Base-by-base conservation (phyloP, 352 stramenopile genomes). In the Pythium aquatile region DNA sequence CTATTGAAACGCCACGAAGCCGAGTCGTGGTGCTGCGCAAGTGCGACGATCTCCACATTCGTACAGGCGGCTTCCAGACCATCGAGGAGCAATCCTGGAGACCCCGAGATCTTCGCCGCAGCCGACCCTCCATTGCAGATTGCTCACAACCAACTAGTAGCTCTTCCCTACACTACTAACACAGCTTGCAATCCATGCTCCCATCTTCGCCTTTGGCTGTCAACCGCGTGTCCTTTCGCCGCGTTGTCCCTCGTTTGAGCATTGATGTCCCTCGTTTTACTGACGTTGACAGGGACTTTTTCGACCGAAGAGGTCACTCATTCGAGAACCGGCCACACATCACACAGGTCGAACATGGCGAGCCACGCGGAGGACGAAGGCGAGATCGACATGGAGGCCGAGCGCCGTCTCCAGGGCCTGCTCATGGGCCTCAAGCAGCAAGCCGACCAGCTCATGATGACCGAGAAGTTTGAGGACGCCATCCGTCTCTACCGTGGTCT, bases 31-130 rank as follows among this genome's bases (percentile, higher is more conserved):
- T 88, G 59, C 71, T 91, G 65, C 78, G 82, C 66, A 79, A 77
- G 57, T 93, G 84, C 66, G 77, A 87, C 28, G 82, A 90, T 54
- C 40, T 88, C 39, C 69, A 79, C 58, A 73, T 91, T 37, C 82
- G 82, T 42, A 93, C 82, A 3, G 81, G 81, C 53, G 85, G 85
- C 61, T 93, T 93, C 68, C 85, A 93, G 66, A 84, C 72, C 60
- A 93, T 93, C 63, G 79, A 91, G 55, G 85, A 93, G 64, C 69
- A 78, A 35, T 76, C 77, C 24, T 75, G 76, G 26, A 44, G 64
- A 0, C 70, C 72, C 0, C 54, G 61, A 0, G 62, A 73, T 32
- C 54, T 65, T 40, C 66, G 66, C 6, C 66, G 63, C n/a, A 46
- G 30, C 32, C 61, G 61, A 8, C 60, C 60, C 24, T 61, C 60